These are phyloP conservation scores for Ceratocystis destructans DNA, from an alignment of 2,329 filamentous ascomycete genomes.

Conservation along the genomic window DNA sequence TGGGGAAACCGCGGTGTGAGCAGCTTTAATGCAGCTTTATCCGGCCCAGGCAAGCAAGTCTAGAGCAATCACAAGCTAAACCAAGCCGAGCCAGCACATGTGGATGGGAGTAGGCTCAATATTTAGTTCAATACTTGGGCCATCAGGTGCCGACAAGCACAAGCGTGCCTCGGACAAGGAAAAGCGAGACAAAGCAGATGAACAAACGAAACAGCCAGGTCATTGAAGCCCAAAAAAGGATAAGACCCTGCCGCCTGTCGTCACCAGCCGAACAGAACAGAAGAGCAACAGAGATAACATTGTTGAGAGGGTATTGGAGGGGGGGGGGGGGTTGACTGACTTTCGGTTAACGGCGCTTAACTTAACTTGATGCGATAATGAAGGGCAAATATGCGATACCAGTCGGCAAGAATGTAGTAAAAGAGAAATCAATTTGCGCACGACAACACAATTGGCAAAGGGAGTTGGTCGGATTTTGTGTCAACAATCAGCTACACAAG, in stretches of 20 bases:
- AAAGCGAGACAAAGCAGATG: not conserved
- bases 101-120: not conserved
- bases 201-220: not conserved
- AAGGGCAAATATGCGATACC: not conserved
- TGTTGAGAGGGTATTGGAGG: not conserved
- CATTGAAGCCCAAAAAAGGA: not conserved
- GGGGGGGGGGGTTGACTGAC: not conserved
- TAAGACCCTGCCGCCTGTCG: no score
- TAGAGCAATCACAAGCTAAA: not conserved
- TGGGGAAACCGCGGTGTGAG: constrained; percentile 15
- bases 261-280: not conserved
- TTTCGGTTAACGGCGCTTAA: not conserved
- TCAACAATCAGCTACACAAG: no score
- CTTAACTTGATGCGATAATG: not conserved
- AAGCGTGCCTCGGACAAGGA: not conserved
- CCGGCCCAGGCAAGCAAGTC: not conserved
- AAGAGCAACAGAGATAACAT: not conserved
- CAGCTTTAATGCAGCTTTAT: not conserved
- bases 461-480: not conserved
- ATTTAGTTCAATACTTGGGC: no score
- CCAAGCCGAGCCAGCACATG: not conserved
- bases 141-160: not conserved
- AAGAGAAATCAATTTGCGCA: not conserved
- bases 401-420: not conserved
- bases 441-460: not conserved